These are phyloP conservation scores for Corynespora cassiicola DNA, from an alignment of 2,329 filamentous ascomycete species.

Conservation along the genomic window DNA sequence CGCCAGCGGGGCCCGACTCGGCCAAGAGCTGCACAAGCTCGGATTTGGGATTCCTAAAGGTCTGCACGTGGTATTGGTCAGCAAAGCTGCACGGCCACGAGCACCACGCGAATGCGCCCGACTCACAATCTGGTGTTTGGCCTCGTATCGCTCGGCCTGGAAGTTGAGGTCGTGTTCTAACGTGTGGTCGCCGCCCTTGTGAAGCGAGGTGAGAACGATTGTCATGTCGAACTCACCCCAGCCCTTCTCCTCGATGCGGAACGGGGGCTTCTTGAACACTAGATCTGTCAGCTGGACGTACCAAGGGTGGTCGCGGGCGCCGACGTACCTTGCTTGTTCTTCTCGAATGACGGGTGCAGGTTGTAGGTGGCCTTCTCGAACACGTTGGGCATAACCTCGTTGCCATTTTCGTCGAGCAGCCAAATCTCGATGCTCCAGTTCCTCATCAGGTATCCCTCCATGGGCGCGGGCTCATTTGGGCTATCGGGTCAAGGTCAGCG, in stretches of 20 bases:
- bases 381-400: constrained; percentile 80
- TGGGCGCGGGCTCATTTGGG: constrained; percentile 78
- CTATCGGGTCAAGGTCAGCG: constrained; percentile 50
- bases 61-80: constrained; percentile 46
- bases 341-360: constrained; percentile 91
- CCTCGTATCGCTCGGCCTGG: constrained; percentile 78
- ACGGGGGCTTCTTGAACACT: constrained; percentile 81
- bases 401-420: constrained; percentile 83
- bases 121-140: constrained; percentile 75
- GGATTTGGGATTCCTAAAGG: constrained; percentile 92
- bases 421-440: constrained; percentile 88
- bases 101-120: neutral
- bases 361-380: constrained; percentile 95
- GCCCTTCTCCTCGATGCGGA: constrained; percentile 89
- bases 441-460: constrained; percentile 91
- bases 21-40: constrained; percentile 79
- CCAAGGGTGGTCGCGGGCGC: constrained; percentile 3
- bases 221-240: constrained; percentile 99
- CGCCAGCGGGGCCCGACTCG: constrained; percentile 78
- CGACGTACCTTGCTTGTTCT: constrained; percentile 80
- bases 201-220: constrained; percentile 80
- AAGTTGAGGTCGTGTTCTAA: constrained; percentile 95
- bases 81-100: constrained; percentile 2
- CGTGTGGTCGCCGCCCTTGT: constrained; percentile 82
- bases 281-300: constrained; percentile 4